Evolutionary conservation across 2,329 filamentous ascomycete species (phyloP).

Genomic region (Cladophialophora psammophila): DNA sequence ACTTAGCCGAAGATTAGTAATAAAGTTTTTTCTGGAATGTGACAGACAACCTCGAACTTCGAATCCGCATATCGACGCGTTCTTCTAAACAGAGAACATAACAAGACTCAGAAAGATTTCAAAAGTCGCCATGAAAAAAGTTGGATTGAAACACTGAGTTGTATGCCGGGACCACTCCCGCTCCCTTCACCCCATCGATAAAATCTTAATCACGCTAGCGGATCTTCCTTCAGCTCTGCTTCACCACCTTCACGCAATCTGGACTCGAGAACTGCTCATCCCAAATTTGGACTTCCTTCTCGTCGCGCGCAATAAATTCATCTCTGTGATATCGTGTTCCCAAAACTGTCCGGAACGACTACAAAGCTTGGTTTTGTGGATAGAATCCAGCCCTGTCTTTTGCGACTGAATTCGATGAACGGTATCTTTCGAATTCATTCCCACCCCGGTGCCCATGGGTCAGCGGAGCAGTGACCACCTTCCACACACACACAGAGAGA

Average conservation of each 20-base stretch:
- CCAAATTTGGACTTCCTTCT: background rate
- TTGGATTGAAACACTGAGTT: background rate
- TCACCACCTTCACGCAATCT: background rate
- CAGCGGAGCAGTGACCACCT: background rate
- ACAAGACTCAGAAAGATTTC: background rate
- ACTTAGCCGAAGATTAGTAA: conserved; percentile 7
- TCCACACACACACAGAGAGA: background rate
- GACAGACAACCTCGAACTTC: background rate
- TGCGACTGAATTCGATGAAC: background rate
- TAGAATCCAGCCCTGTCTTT: background rate
- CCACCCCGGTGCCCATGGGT: background rate
- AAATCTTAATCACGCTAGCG: background rate
- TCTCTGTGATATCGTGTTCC: background rate
- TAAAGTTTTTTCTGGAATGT: conserved; percentile 11
- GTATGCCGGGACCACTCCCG: background rate
- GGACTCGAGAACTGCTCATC: background rate
- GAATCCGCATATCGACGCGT: conserved; percentile 7
- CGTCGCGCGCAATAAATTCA: background rate
- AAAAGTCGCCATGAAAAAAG: background rate
- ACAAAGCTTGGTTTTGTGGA: background rate
- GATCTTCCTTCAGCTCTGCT: background rate
- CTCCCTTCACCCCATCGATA: background rate
- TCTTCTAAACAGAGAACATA: background rate
- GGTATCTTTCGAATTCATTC: background rate
- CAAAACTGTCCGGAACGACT: background rate